Evolutionary conservation across 495 filamentous ascomycete genomes (phyloP).

Genomic region (Penicillium subrubescens): DNA sequence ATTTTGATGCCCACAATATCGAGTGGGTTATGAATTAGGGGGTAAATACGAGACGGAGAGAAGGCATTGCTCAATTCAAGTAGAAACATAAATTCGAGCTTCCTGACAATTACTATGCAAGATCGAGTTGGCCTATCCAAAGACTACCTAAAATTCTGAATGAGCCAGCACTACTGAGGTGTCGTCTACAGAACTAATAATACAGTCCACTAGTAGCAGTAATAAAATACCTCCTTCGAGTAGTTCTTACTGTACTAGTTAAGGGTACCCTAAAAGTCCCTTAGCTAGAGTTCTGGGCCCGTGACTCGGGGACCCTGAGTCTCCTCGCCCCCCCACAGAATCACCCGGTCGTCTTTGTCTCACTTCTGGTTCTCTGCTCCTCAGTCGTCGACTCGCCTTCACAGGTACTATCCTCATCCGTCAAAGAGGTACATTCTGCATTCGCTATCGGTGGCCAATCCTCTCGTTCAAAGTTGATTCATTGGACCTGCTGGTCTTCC

Average conservation of each 20-base stretch:
- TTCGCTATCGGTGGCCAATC: slow-evolving; percentile 1
- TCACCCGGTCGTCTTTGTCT: slow-evolving; percentile 3
- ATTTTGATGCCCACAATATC: not conserved
- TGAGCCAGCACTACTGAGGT: not conserved
- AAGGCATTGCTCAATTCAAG: not conserved
- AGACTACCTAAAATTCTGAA: not conserved
- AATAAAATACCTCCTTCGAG: not conserved
- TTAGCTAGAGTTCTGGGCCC: not conserved
- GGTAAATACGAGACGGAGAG: not conserved
- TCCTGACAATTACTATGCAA: not conserved
- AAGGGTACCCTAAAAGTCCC: not conserved
- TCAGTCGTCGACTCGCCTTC: not conserved
- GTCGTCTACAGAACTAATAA: too few species aligned
- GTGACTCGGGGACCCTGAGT: slow-evolving; percentile 2
- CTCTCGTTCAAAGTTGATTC: slow-evolving; percentile 5
- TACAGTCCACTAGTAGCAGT: not conserved
- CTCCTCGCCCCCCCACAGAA: not conserved
- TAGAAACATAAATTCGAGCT: not conserved
- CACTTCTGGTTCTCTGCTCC: not conserved
- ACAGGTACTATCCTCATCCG: not conserved
- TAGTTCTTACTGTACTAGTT: not conserved
- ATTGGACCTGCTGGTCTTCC: not conserved
- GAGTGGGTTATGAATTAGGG: not conserved
- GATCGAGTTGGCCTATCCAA: not conserved
- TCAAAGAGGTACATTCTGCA: slow-evolving; percentile 1